Conservation (phyloP, 208 protist genomes). For the Willaertia magna region DNA sequence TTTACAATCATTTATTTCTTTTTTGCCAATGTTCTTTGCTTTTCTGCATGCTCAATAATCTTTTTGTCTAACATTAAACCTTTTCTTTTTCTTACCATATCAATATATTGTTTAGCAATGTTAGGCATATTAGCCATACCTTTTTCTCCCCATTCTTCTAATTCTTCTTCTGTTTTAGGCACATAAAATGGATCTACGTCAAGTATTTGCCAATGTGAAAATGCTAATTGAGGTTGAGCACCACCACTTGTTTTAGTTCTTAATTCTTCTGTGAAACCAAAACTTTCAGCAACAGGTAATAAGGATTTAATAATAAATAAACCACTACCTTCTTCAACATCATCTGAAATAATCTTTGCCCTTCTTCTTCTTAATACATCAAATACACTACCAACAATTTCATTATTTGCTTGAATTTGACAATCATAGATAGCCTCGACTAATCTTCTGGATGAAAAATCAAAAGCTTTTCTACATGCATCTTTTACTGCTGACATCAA, state of each 20-base stretch:
- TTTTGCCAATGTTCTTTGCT: slow-evolving; percentile 23
- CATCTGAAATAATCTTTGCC: slow-evolving; percentile 71
- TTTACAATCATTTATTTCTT: slow-evolving; percentile 15
- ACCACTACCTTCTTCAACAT: slow-evolving; percentile 84
- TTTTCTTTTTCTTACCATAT: slow-evolving; percentile 54
- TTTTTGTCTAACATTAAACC: slow-evolving; percentile 59
- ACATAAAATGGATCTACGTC: slow-evolving; percentile 89
- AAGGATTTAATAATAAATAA: slow-evolving; percentile 81
- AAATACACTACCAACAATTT: slow-evolving; percentile 68
- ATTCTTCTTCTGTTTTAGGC: slow-evolving; percentile 86
- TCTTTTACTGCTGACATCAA: slow-evolving; percentile 78
- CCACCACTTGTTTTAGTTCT: slow-evolving; percentile 80
- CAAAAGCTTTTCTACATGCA: slow-evolving; percentile 78
- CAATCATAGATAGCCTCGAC: slow-evolving; percentile 91
- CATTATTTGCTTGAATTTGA: slow-evolving; percentile 78
- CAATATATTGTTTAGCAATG: slow-evolving; percentile 50
- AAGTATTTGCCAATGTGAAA: slow-evolving; percentile 76
- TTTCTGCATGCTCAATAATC: slow-evolving; percentile 57
- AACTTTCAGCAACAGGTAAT: slow-evolving; percentile 89
- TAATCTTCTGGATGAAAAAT: slow-evolving; percentile 62
- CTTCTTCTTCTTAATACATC: slow-evolving; percentile 62
- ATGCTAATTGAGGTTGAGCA: slow-evolving; percentile 85
- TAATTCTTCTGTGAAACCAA: slow-evolving; percentile 88
- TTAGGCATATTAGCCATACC: slow-evolving; percentile 13
- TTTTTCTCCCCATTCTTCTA: slow-evolving; percentile 81